These are phyloP conservation scores for Acacia confusa DNA, from an alignment of 306 rosid genomes.

Conservation along the genomic window DNA sequence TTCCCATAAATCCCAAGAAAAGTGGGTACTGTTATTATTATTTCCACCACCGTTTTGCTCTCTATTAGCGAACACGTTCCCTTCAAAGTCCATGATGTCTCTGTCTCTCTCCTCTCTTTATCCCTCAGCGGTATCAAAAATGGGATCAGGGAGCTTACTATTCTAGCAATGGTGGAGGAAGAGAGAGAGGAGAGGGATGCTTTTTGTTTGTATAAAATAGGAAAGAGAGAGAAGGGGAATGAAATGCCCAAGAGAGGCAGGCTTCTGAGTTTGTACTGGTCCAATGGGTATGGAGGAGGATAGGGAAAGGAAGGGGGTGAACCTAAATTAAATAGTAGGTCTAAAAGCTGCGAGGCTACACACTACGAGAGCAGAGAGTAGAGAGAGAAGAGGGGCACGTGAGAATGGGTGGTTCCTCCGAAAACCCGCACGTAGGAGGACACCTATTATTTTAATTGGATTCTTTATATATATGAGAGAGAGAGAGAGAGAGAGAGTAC, in stretches of 20 bases:
- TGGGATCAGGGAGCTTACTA: not conserved
- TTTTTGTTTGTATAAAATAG: conserved; percentile 33
- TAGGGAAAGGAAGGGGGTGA: not conserved
- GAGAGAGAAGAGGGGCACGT: not conserved
- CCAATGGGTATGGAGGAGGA: conserved; percentile 21
- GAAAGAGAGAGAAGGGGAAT: conserved; percentile 8
- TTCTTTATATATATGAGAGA: not conserved
- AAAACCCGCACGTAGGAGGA: not conserved
- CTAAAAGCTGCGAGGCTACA: conserved; percentile 38
- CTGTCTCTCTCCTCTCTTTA: not conserved
- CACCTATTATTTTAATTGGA: not conserved
- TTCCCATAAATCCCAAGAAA: conserved; percentile 64
- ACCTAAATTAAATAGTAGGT: conserved; percentile 26
- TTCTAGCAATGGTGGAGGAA: not conserved
- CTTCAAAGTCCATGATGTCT: conserved; percentile 56
- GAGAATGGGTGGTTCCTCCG: not conserved
- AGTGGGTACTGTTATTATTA: conserved; percentile 2
- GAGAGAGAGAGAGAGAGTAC: no score
- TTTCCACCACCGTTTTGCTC: conserved; percentile 46
- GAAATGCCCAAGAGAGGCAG: not conserved
- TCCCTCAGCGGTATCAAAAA: not conserved
- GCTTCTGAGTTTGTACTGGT: conserved; percentile 6
- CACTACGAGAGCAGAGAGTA: not conserved
- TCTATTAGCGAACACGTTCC: conserved; percentile 48
- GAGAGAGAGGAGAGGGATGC: not conserved